Conservation (phyloP, 768 basidiomycete genomes). For the Boletellus emodensis region DNA sequence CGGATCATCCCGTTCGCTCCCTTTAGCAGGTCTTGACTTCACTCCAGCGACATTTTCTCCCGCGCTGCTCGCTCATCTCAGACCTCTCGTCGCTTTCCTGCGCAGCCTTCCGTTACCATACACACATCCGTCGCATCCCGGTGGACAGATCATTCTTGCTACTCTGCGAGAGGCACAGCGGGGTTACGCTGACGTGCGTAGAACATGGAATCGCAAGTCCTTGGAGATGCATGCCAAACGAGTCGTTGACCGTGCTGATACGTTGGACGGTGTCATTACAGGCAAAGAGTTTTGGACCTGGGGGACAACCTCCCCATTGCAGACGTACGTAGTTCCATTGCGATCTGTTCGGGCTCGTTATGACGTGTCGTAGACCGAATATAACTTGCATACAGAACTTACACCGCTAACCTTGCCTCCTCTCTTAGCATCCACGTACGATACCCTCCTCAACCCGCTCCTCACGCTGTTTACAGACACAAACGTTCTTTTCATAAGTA, state of each 20-base stretch:
- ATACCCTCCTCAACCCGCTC: conserved; percentile 60
- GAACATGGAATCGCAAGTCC: conserved; percentile 71
- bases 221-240: conserved; percentile 68
- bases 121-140: conserved; percentile 82
- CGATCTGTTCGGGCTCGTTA: neutral
- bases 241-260: conserved; percentile 67
- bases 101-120: conserved; percentile 71
- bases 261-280: conserved; percentile 56
- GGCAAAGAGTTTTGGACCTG: conserved; percentile 72
- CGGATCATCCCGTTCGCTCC: conserved; percentile 73
- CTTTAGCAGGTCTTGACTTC: conserved; percentile 55
- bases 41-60: conserved; percentile 52
- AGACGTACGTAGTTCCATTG: conserved; percentile 43
- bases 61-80: conserved; percentile 47
- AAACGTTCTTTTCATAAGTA: conserved; percentile 77
- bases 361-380: conserved; percentile 52
- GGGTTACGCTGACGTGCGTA: conserved; percentile 85
- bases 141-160: conserved; percentile 56
- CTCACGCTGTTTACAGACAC: conserved; percentile 63
- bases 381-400: conserved; percentile 58
- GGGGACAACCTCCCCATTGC: conserved; percentile 64
- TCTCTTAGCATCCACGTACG: conserved; percentile 55
- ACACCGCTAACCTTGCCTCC: conserved; percentile 53
- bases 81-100: conserved; percentile 64
- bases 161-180: conserved; percentile 74